These are phyloP conservation scores for Fusarium annulatum DNA, from an alignment of 2,329 filamentous ascomycete genomes.

Conservation along the genomic window DNA sequence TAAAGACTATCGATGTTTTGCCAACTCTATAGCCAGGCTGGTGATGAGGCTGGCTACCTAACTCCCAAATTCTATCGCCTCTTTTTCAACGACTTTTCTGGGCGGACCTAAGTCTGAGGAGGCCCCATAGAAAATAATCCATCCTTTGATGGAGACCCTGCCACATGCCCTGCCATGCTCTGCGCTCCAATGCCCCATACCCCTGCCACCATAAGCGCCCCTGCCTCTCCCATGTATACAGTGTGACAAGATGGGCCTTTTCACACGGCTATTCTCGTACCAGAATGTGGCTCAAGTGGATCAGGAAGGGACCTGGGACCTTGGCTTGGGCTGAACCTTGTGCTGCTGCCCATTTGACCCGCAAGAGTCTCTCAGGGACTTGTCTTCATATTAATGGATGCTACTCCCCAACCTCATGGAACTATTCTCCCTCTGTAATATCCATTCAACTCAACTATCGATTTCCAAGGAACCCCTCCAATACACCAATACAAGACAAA, in stretches of 20 bases:
- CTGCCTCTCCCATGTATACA: constrained; percentile 34
- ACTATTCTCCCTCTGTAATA: constrained; percentile 26
- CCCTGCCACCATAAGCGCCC: constrained; percentile 33
- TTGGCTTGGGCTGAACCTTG: constrained; percentile 33
- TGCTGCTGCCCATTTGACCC: constrained; percentile 25
- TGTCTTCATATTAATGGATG: constrained; percentile 42
- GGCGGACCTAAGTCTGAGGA: background rate
- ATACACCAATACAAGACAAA: constrained; percentile 6
- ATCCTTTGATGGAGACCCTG: constrained; percentile 23
- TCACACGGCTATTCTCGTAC: constrained; percentile 36
- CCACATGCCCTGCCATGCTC: constrained; percentile 18
- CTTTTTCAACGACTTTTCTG: constrained; percentile 29
- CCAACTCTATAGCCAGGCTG: constrained; percentile 7
- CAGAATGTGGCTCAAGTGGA: constrained; percentile 39
- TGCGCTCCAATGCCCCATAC: constrained; percentile 7
- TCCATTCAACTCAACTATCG: constrained; percentile 29
- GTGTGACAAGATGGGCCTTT: background rate
- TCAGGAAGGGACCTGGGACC: constrained; percentile 29
- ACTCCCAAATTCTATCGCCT: constrained; percentile 22
- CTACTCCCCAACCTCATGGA: constrained; percentile 29
- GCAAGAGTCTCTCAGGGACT: constrained; percentile 19
- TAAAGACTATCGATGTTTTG: background rate
- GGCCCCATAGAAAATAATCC: constrained; percentile 11
- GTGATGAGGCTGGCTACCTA: background rate
- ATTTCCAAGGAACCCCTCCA: constrained; percentile 17